Evolutionary conservation across 2,329 filamentous ascomycete genomes (phyloP).

Genomic region (Colletotrichum tabaci): DNA sequence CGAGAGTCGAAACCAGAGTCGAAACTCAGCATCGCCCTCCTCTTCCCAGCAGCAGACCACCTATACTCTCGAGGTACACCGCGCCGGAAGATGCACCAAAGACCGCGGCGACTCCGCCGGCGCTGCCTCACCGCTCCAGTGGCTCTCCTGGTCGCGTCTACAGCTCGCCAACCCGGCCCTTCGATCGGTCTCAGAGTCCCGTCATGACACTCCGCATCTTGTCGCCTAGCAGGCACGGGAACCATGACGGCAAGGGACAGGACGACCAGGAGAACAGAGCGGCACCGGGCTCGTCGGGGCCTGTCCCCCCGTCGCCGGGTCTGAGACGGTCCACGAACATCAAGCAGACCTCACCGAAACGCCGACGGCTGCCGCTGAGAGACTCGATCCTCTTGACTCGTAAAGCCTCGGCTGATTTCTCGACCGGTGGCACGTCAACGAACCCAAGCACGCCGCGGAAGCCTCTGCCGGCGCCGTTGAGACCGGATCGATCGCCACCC

Average conservation of each 20-base stretch:
- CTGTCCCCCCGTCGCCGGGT: neutral
- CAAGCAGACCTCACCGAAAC: conserved; percentile 24
- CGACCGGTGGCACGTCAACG: neutral
- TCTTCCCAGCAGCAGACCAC: conserved; percentile 22
- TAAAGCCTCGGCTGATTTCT: conserved; percentile 22
- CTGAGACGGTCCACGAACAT: conserved; percentile 13
- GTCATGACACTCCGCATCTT: conserved; percentile 36
- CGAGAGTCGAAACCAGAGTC: conserved; percentile 9
- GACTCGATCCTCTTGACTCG: conserved; percentile 35
- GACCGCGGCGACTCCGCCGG: neutral
- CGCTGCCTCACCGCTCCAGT: conserved; percentile 16
- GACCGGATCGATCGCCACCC: neutral
- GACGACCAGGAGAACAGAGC: conserved; percentile 18
- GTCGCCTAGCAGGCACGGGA: conserved; percentile 17
- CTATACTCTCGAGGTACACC: conserved; percentile 23
- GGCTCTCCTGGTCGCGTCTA: conserved; percentile 29
- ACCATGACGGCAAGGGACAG: conserved; percentile 12
- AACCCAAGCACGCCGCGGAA: neutral
- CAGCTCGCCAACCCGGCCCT: conserved; percentile 28
- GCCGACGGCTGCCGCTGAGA: conserved; percentile 26
- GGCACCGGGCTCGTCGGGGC: neutral
- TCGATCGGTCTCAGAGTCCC: conserved; percentile 26
- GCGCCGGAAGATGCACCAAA: conserved; percentile 20
- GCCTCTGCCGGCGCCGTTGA: neutral
- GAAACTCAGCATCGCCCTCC: conserved; percentile 23